Base-by-base conservation (phyloP, 1,284 basidiomycete genomes). In the Agroathelia rolfsii region DNA sequence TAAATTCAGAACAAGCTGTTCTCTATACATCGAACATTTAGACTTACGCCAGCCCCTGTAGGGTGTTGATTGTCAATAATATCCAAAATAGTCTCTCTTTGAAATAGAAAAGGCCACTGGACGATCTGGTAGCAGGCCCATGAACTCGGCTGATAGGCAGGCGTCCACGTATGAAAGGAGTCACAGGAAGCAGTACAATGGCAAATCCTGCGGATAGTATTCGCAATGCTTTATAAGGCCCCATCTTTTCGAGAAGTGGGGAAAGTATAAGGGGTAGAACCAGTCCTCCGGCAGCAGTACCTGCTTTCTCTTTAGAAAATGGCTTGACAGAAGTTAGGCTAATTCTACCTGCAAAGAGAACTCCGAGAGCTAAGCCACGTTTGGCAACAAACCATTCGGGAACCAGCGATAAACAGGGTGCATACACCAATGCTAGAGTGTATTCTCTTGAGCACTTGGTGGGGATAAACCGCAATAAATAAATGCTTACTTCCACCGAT, bases 341-440 rank as follows among this genome's bases (percentile, higher is more conserved):
- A 14, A 25, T 25, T 32, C 14, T 37, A 52, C 61, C 64, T 5
- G 62, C 60, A 30, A 59, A 59, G 16, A 65, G 52, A 22, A 61
- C 47, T 0, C 64, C 62, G 32, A 56, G 59, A 2, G 64, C 64
- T 8, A 62, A 44, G 0, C 64, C 64, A 12, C 61, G 42, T 1
- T 54, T 50, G 3, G 38, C 40, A 14, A 61, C 49, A 37, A 66
- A 67, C 64, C 64, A 67, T 34, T 66, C 62, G 0, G 56, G 51
- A 35, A 66, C 43, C 39, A 53, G 61, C 11, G 50, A 53, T 10
- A 64, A 48, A 18, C 47, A 50, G 1, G 58, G 53, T 6, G 49
- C 44, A 39, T 59, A 62, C 1, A 62, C 35, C 14, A 64, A 32
- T 5, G 55, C 58, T 59, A 31, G 20, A 25, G 2, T 14, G 13